Conservation (phyloP, 495 filamentous ascomycete genomes). For the Lentithecium fluviatile region DNA sequence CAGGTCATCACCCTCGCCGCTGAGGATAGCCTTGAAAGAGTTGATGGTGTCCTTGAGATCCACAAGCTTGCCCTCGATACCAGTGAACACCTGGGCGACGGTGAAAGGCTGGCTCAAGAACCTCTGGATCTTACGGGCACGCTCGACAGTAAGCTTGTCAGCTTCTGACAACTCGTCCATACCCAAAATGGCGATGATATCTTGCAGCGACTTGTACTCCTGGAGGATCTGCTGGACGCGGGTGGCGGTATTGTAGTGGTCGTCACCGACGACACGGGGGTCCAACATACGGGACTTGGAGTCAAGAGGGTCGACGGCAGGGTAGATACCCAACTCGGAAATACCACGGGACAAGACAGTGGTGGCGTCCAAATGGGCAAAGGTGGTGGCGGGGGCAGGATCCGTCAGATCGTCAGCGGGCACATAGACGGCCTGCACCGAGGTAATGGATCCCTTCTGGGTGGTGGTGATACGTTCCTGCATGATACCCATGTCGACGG, state of each 20-base stretch:
- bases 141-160: conserved; percentile 99
- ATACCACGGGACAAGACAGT: conserved; percentile 99
- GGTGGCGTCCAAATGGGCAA: conserved; percentile 99
- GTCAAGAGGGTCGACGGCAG: conserved; percentile 98
- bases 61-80: conserved; percentile 96
- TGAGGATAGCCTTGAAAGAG: conserved; percentile 97
- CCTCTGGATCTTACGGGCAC: conserved; percentile 98
- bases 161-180: conserved; percentile 99
- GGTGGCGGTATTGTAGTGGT: conserved; percentile 94
- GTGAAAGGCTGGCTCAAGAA: conserved; percentile 99
- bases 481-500: conserved; percentile 99
- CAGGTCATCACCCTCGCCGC: conserved; percentile 90
- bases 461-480: conserved; percentile 99
- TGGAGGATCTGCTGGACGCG: conserved; percentile 98
- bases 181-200: conserved; percentile 99
- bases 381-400: conserved; percentile 98
- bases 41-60: conserved; percentile 97
- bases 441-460: conserved; percentile 98
- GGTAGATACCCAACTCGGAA: conserved; percentile 99
- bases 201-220: conserved; percentile 99
- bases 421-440: conserved; percentile 99
- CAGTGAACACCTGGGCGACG: conserved; percentile 95
- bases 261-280: conserved; percentile 94
- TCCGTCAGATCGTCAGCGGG: conserved; percentile 99
- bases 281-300: conserved; percentile 99